phyloP scores from a whole-genome alignment of 129 eudicot genomes.

The Apium graveolens region DNA sequence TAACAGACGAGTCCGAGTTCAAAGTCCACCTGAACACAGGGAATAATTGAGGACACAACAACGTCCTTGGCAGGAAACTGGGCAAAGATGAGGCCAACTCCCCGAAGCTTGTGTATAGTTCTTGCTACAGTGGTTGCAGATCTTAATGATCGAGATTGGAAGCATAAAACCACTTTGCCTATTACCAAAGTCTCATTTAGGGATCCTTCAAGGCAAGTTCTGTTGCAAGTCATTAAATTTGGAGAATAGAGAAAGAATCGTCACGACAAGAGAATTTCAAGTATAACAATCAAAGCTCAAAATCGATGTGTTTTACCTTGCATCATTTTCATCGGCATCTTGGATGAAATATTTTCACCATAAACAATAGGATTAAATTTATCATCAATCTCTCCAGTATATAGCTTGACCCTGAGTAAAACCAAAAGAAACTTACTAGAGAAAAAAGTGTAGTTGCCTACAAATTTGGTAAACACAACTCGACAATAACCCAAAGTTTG shows the following conservation, averaged over 20 bases:
- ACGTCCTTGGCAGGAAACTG: constrained; percentile 30
- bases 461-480: neutral
- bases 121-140: constrained; percentile 21
- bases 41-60: constrained; percentile 22
- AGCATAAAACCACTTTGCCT: constrained; percentile 40
- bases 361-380: constrained; percentile 35
- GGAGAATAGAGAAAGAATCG: neutral
- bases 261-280: neutral
- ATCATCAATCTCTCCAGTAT: constrained; percentile 19
- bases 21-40: constrained; percentile 40
- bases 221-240: constrained; percentile 12
- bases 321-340: constrained; percentile 31
- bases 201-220: constrained; percentile 35
- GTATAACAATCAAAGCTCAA: neutral
- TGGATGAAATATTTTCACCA: constrained; percentile 38
- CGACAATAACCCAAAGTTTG: neutral
- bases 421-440: neutral
- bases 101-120: constrained; percentile 26
- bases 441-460: neutral
- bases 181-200: constrained; percentile 33
- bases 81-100: constrained; percentile 37
- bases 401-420: constrained; percentile 36
- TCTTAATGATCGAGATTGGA: constrained; percentile 27
- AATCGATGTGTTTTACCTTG: constrained; percentile 27
- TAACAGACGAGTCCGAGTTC: constrained; percentile 29